These are phyloP conservation scores for Penicillium occitanis DNA, from an alignment of 2,329 filamentous ascomycete genomes.

Conservation along the genomic window DNA sequence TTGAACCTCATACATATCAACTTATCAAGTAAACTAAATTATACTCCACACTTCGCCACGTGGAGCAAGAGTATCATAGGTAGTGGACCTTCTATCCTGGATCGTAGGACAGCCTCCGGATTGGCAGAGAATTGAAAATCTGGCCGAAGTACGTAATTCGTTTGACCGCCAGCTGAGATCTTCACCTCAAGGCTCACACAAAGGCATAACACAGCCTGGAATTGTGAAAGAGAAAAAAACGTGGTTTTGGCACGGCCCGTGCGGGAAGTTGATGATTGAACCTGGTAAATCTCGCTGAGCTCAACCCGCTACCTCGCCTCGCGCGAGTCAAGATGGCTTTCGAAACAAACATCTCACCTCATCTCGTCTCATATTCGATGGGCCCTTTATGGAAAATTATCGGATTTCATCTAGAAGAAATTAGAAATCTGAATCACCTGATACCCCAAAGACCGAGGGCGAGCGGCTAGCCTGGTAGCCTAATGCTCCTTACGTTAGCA, in stretches of 20 bases:
- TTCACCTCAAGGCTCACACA: not conserved
- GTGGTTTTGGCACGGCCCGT: constrained; percentile 4
- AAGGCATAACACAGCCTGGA: not conserved
- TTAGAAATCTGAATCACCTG: not conserved
- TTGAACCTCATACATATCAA: not conserved
- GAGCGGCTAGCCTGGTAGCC: not conserved
- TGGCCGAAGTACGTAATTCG: not conserved
- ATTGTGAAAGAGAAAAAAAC: not conserved
- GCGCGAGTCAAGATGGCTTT: not conserved
- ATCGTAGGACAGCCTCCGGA: not conserved
- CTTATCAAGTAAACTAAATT: not conserved
- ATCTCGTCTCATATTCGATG: not conserved
- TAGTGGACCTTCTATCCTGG: not conserved
- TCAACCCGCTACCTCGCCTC: not conserved
- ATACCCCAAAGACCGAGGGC: not conserved
- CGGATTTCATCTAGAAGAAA: not conserved
- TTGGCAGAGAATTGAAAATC: not conserved
- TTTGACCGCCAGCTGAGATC: constrained; percentile 7
- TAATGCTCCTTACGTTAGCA: not conserved
- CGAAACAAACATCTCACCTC: not conserved
- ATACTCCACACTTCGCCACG: constrained; percentile 15
- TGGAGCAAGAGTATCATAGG: constrained; percentile 11
- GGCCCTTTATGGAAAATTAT: not conserved
- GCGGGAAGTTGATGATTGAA: not conserved
- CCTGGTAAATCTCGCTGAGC: not conserved